Conservation (phyloP, 805 yeast genomes). For the Saturnispora sekii region DNA sequence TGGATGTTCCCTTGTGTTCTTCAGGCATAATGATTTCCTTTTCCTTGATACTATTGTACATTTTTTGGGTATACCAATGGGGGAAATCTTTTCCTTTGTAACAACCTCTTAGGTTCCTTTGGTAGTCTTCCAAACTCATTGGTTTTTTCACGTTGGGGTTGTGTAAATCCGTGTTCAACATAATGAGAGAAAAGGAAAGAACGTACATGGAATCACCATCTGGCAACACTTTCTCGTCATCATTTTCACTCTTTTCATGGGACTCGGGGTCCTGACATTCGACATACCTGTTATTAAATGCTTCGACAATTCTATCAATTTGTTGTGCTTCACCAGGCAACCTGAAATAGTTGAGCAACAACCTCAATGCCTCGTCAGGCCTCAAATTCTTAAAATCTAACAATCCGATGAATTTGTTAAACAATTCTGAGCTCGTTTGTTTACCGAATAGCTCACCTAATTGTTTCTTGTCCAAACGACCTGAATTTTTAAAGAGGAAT, state of each 20-base stretch:
- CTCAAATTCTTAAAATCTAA: slow-evolving; percentile 72
- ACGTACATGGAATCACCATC: slow-evolving; percentile 83
- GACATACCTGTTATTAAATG: slow-evolving; percentile 75
- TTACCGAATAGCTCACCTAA: slow-evolving; percentile 83
- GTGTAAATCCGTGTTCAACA: slow-evolving; percentile 90
- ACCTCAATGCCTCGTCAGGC: slow-evolving; percentile 88
- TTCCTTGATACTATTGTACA: slow-evolving; percentile 70
- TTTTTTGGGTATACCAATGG: slow-evolving; percentile 71
- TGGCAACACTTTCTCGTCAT: slow-evolving; percentile 48
- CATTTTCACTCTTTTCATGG: slow-evolving; percentile 20
- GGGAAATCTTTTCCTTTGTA: slow-evolving; percentile 71
- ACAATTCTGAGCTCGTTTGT: slow-evolving; percentile 50
- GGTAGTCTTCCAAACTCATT: slow-evolving; percentile 81
- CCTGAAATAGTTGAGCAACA: slow-evolving; percentile 72
- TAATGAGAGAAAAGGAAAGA: slow-evolving; percentile 80
- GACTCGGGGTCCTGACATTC: slow-evolving; percentile 36
- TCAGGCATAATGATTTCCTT: slow-evolving; percentile 96
- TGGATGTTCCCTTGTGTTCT: slow-evolving; percentile 88
- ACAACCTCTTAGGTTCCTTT: slow-evolving; percentile 70
- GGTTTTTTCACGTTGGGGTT: slow-evolving; percentile 87
- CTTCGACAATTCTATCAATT: slow-evolving; percentile 84
- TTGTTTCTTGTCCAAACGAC: slow-evolving; percentile 75
- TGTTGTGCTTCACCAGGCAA: slow-evolving; percentile 97
- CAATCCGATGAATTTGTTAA: slow-evolving; percentile 53
- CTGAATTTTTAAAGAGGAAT: slow-evolving; percentile 70